These are phyloP conservation scores for Sarocladiaceae sp. DNA, from an alignment of 2,329 filamentous ascomycete species.

Conservation along the genomic window DNA sequence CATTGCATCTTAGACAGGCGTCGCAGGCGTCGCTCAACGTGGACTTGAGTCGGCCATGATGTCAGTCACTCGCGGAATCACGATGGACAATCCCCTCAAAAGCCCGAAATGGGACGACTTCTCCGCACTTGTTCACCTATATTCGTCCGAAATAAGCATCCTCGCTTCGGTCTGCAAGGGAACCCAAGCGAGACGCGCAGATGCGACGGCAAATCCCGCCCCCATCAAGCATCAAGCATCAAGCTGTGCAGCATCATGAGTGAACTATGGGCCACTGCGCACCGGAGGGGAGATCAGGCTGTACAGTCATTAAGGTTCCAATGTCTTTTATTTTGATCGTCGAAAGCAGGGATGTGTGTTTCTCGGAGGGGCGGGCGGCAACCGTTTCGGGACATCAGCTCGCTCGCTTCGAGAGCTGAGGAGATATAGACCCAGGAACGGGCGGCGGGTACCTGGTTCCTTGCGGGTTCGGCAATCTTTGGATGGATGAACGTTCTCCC, in stretches of 20 bases:
- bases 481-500: too few relatives aligned
- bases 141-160: too few relatives aligned
- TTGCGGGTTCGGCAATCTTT: neutral
- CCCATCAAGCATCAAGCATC: too few relatives aligned
- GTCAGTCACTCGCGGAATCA: neutral
- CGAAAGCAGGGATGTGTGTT: neutral
- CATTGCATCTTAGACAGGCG: too few relatives aligned
- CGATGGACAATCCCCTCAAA: neutral
- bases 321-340: neutral
- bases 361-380: neutral
- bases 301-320: neutral
- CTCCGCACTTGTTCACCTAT: neutral
- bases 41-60: too few relatives aligned
- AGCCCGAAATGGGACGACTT: neutral
- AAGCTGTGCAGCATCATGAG: too few relatives aligned
- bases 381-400: constrained; percentile 5
- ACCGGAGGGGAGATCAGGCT: too few relatives aligned
- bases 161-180: too few relatives aligned
- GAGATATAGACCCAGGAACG: neutral
- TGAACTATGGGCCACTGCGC: too few relatives aligned
- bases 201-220: too few relatives aligned
- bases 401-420: constrained; percentile 5
- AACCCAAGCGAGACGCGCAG: too few relatives aligned
- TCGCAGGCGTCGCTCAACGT: too few relatives aligned
- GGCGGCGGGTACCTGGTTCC: neutral